Evolutionary conservation across 805 yeast genomes (phyloP), one percentile per base, ranked within the genome.

Genomic region (Jamesozyma lodderae): DNA sequence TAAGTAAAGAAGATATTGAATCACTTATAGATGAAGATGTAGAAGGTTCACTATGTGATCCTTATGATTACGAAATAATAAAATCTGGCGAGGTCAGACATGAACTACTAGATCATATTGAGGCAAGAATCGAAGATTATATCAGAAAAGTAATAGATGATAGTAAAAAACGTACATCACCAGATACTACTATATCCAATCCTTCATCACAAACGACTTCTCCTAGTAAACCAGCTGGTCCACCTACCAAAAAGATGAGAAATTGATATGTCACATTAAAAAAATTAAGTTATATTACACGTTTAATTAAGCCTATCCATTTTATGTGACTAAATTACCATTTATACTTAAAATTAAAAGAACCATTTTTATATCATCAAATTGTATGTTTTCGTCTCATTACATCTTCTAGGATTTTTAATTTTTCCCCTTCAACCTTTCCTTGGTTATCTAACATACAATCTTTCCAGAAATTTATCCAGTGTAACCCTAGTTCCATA

Each of bases 81-180:
- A 53, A 49, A 36, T 47, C 52, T 6, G 63, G 62, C 6, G 49
- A 47, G 21, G 63, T 55, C 4, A 47, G 46, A 18, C 51, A 55
- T 20, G 60, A 57, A 33, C 37, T 57, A 18, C 33, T 57, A 25
- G 53, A 54, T 21, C 54, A 57, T 37, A 54, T 49, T 15, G 53
- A 53, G 23, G 36, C 38, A 19, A 54, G 56, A 30, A 43, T 57
- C 4, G 34, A 48, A 18, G 61, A 54, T 7, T 40, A 51, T 15
- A 47, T 43, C 10, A 49, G 51, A 7, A 54, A 47, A 28, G 38
- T 46, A 4, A 46, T 46, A 35, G 31, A 38, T 6, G 58, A 55
- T 21, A 45, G 46, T 33, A 48, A 46, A 31, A 51, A 49, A 28
- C 47, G 54, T 27, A 39, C 44, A 22, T 32, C 48, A 17, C n/a